Percentiles rank a stretch among this genome's conserved stretches.
Evolutionary conservation across 2,329 filamentous ascomycete species (phyloP).

Genomic region (Pleoardoris graminearum): DNA sequence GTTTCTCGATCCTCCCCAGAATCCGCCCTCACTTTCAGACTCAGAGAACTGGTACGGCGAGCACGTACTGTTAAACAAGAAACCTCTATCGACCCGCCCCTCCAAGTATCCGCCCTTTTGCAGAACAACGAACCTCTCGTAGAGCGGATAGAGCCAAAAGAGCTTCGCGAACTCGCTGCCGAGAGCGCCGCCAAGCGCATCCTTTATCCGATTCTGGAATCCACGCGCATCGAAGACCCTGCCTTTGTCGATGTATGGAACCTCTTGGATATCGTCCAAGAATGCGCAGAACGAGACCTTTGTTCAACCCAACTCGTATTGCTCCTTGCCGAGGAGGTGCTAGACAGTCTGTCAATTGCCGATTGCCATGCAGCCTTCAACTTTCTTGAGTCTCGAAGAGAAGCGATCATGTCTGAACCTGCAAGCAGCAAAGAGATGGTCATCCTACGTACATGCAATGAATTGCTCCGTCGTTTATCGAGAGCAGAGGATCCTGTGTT

Average conservation of each 20-base stretch:
- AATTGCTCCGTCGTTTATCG: conserved; percentile 89
- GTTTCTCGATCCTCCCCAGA: conserved; percentile 28
- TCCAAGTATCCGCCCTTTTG: conserved; percentile 48
- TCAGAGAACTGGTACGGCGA: conserved; percentile 47
- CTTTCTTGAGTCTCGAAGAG: conserved; percentile 89
- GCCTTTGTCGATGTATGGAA: conserved; percentile 89
- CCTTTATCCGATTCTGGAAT: conserved; percentile 79
- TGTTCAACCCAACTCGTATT: conserved; percentile 81
- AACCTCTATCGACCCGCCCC: conserved; percentile 49
- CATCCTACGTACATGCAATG: conserved; percentile 92
- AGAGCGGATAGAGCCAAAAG: conserved; percentile 37
- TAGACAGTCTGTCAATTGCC: conserved; percentile 93
- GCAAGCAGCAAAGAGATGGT: conserved; percentile 74
- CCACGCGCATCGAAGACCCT: conserved; percentile 74
- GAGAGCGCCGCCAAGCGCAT: conserved; percentile 82
- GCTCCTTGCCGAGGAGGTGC: conserved; percentile 88
- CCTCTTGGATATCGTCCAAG: conserved; percentile 85
- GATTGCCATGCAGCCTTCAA: conserved; percentile 92
- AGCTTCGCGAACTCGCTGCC: conserved; percentile 66
- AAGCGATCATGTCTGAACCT: conserved; percentile 76
- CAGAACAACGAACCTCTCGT: conserved; percentile 34
- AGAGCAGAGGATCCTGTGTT: conserved; percentile 96
- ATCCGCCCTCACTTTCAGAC: conserved; percentile 33
- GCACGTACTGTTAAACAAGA: conserved; percentile 47
- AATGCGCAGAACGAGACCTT: conserved; percentile 74